Evolutionary conservation across 2,329 filamentous ascomycete genomes (phyloP).

Genomic region (Colletotrichum sp.): DNA sequence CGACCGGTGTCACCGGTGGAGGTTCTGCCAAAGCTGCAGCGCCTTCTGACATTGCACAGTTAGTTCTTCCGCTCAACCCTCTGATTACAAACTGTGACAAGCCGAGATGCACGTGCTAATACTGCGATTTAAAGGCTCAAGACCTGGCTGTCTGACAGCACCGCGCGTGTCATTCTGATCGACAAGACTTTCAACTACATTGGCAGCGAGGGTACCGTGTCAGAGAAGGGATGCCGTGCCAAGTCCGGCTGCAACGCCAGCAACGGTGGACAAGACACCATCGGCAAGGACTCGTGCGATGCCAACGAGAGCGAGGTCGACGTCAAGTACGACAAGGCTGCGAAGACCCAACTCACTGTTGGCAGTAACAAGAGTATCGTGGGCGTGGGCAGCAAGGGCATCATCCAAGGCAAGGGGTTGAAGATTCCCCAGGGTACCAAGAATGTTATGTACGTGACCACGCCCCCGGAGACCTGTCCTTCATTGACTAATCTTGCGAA

Average conservation of each 20-base stretch:
- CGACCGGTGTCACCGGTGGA: conserved; percentile 2
- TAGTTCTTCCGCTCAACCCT: not conserved
- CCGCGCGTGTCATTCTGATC: conserved; percentile 61
- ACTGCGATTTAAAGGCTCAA: conserved; percentile 30
- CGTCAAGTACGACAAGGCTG: conserved; percentile 57
- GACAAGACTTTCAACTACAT: conserved; percentile 62
- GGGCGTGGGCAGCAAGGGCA: conserved; percentile 54
- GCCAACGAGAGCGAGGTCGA: conserved; percentile 49
- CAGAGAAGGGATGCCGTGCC: conserved; percentile 62
- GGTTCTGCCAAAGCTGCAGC: not conserved
- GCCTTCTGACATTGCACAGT: conserved; percentile 9
- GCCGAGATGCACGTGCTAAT: not conserved
- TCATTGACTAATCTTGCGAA: not conserved
- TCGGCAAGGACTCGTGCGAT: conserved; percentile 24
- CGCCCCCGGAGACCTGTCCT: not conserved
- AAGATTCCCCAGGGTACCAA: conserved; percentile 47
- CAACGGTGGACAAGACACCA: conserved; percentile 23
- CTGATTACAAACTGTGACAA: not conserved
- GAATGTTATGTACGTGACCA: conserved; percentile 47
- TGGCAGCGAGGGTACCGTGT: conserved; percentile 57
- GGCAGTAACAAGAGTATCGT: conserved; percentile 62
- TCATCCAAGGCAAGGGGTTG: conserved; percentile 64
- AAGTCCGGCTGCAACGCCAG: conserved; percentile 39
- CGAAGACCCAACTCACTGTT: conserved; percentile 53
- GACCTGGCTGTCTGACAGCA: not conserved